These are phyloP conservation scores for Bipolaris sorokiniana DNA, from an alignment of 2,329 filamentous ascomycete genomes.

Conservation along the genomic window DNA sequence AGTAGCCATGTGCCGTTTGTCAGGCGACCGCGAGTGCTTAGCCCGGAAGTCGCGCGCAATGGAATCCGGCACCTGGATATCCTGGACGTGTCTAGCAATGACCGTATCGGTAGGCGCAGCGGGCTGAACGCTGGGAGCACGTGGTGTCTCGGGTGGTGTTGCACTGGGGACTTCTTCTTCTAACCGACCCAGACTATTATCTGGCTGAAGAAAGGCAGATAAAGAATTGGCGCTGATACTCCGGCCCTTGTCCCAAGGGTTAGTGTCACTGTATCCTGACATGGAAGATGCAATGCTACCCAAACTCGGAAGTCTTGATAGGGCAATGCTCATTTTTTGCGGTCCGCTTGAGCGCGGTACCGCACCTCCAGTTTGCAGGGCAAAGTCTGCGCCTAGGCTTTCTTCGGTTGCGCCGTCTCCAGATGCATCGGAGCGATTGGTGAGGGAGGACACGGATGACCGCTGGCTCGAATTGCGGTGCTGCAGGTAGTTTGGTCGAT, in stretches of 20 bases:
- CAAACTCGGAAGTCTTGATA: constrained; percentile 81
- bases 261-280: constrained; percentile 59
- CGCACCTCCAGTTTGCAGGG: constrained; percentile 80
- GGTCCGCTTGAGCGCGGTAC: constrained; percentile 56
- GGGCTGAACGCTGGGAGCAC: constrained; percentile 57
- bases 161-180: constrained; percentile 61
- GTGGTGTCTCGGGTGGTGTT: constrained; percentile 71
- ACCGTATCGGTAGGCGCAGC: constrained; percentile 82
- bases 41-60: constrained; percentile 84
- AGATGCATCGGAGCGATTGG: constrained; percentile 60
- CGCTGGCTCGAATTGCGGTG: constrained; percentile 63
- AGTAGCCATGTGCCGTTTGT: constrained; percentile 57
- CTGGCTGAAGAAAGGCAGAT: constrained; percentile 43
- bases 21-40: constrained; percentile 69
- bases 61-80: constrained; percentile 89
- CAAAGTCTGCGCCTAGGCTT: constrained; percentile 78
- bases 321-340: constrained; percentile 58
- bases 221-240: constrained; percentile 48
- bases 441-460: constrained; percentile 63
- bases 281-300: constrained; percentile 85
- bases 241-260: constrained; percentile 52
- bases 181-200: constrained; percentile 61
- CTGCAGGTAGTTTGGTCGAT: constrained; percentile 62
- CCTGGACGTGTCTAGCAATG: constrained; percentile 84
- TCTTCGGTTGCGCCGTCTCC: constrained; percentile 73